Percentiles rank a stretch among this genome's conserved stretches.
Evolutionary conservation across 495 filamentous ascomycete genomes (phyloP).

Genomic region (Collariella sp.): DNA sequence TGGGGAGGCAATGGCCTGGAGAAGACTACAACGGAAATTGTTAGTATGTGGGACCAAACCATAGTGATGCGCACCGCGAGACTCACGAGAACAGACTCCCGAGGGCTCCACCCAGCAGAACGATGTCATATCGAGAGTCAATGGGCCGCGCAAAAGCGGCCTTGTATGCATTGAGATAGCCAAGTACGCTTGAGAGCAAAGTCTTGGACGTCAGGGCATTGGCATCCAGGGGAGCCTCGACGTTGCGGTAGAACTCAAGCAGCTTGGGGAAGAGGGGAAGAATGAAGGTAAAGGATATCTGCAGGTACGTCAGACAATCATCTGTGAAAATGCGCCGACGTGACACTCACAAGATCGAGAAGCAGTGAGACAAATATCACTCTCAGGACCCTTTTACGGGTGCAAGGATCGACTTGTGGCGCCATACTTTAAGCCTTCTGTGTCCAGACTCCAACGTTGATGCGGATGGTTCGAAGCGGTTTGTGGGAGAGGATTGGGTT

Average conservation of each 20-base stretch:
- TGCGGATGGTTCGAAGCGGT: not conserved
- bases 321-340: not conserved
- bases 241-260: slow-evolving; percentile 84
- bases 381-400: slow-evolving; percentile 72
- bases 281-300: slow-evolving; percentile 75
- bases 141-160: slow-evolving; percentile 87
- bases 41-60: slow-evolving; percentile 3
- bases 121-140: slow-evolving; percentile 92
- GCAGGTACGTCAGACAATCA: slow-evolving; percentile 21
- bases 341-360: slow-evolving; percentile 41
- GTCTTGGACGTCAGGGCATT: slow-evolving; percentile 43
- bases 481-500: not conserved
- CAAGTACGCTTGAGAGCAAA: slow-evolving; percentile 67
- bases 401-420: slow-evolving; percentile 35
- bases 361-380: slow-evolving; percentile 55
- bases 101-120: slow-evolving; percentile 87
- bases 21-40: slow-evolving; percentile 35
- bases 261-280: slow-evolving; percentile 91
- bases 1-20: slow-evolving; percentile 88
- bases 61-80: not conserved
- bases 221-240: slow-evolving; percentile 49
- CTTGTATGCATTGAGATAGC: slow-evolving; percentile 90
- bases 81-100: slow-evolving; percentile 76
- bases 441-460: not conserved
- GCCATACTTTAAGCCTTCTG: slow-evolving; percentile 29